Percentiles rank a stretch among this genome's conserved stretches.
Conservation (phyloP, 1,284 basidiomycete species). For the Irpex sp. region DNA sequence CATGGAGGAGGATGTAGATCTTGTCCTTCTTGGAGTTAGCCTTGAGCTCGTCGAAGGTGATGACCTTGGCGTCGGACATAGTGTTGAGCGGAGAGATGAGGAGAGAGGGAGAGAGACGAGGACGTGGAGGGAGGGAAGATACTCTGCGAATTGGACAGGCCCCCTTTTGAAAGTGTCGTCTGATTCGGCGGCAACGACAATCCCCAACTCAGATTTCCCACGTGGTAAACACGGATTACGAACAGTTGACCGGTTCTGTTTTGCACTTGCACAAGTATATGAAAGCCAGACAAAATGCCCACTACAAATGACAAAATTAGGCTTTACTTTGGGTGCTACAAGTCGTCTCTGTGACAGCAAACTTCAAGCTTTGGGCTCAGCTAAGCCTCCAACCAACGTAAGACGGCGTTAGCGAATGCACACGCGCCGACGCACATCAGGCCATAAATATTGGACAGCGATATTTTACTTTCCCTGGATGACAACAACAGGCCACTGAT, state of each 20-base stretch:
- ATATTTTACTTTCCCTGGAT: not conserved
- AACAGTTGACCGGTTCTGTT: not conserved
- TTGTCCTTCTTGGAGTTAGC: constrained; percentile 68
- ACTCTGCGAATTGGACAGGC: not conserved
- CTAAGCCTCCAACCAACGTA: not conserved
- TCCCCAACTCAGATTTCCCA: constrained; percentile 13
- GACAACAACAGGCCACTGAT: not conserved
- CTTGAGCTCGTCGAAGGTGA: constrained; percentile 74
- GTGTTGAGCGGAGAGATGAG: constrained; percentile 4
- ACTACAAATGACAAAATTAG: not conserved
- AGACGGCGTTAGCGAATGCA: not conserved
- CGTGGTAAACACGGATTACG: constrained; percentile 22
- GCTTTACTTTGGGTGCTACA: not conserved
- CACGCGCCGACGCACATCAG: not conserved
- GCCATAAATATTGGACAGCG: not conserved
- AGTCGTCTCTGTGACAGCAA: not conserved
- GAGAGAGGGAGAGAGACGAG: constrained; percentile 15
- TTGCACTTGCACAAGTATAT: not conserved
- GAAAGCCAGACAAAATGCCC: not conserved
- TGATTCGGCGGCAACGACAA: constrained; percentile 13
- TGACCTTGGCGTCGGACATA: constrained; percentile 40
- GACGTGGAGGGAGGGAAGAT: constrained; percentile 11
- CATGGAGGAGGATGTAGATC: constrained; percentile 76
- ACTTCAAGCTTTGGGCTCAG: not conserved
- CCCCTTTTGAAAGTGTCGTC: constrained; percentile 9